phyloP scores from a whole-genome alignment of 306 rosid species.

The Benincasa hispida region DNA sequence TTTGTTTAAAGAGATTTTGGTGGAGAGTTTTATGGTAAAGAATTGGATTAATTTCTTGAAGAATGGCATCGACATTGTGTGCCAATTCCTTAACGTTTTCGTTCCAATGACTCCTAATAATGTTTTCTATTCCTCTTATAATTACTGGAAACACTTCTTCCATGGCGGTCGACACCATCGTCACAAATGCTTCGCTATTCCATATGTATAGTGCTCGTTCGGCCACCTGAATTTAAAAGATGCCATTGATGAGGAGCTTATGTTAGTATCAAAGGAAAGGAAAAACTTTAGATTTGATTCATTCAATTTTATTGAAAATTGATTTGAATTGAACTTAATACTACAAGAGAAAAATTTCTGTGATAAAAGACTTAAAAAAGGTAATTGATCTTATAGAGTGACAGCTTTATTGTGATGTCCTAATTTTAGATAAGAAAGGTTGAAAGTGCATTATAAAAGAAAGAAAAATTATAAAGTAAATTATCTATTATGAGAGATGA shows the following conservation, averaged over 20 bases:
- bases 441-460: too few species aligned
- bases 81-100: constrained; percentile 51
- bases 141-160: constrained; percentile 61
- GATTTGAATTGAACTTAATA: too few species aligned
- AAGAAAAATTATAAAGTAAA: background rate
- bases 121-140: constrained; percentile 61
- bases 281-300: too few species aligned
- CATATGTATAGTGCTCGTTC: constrained; percentile 74
- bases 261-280: too few species aligned
- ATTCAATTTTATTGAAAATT: too few species aligned
- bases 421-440: too few species aligned
- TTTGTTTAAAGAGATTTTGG: constrained; percentile 29
- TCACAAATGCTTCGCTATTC: constrained; percentile 83
- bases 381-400: too few species aligned
- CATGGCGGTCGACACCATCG: constrained; percentile 44
- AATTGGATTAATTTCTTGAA: constrained; percentile 61
- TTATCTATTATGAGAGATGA: background rate
- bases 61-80: constrained; percentile 47
- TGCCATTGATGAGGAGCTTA: too few species aligned
- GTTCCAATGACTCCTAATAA: constrained; percentile 70
- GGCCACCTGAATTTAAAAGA: constrained; percentile 36
- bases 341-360: too few species aligned
- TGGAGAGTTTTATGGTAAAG: constrained; percentile 41
- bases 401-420: too few species aligned
- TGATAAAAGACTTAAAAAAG: too few species aligned